Percentiles rank a stretch among this genome's conserved stretches.
Evolutionary conservation across 352 stramenopile genomes (phyloP).

Genomic region (Blastocystis sp.): DNA sequence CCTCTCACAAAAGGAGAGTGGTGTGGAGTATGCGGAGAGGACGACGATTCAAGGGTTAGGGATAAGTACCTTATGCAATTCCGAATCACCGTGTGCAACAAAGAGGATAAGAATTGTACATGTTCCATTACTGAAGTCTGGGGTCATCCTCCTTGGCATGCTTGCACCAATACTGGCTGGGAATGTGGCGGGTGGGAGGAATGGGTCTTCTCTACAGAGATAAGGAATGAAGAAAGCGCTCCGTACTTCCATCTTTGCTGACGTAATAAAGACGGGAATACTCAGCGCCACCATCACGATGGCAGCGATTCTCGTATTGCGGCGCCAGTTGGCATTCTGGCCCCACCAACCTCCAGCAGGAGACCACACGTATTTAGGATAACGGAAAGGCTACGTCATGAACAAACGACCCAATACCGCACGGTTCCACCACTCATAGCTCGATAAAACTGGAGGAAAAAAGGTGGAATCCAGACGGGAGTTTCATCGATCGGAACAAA

Average conservation of each 20-base stretch:
- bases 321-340: constrained; percentile 67
- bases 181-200: constrained; percentile 55
- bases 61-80: too few relatives aligned
- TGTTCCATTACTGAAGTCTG: constrained; percentile 71
- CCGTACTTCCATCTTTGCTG: constrained; percentile 49
- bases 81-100: too few relatives aligned
- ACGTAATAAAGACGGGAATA: constrained; percentile 67
- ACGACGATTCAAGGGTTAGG: too few relatives aligned
- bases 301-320: constrained; percentile 67
- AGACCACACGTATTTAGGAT: constrained; percentile 71
- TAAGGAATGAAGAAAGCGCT: background rate
- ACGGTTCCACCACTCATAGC: constrained; percentile 73
- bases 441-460: constrained; percentile 19
- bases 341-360: constrained; percentile 72
- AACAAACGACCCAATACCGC: background rate
- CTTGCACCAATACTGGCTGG: constrained; percentile 73
- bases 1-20: too few relatives aligned
- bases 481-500: background rate
- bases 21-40: too few relatives aligned
- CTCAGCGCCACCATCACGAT: constrained; percentile 28
- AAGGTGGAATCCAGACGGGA: background rate
- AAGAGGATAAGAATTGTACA: constrained; percentile 51
- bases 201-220: constrained; percentile 67
- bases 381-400: constrained; percentile 64
- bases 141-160: constrained; percentile 73